Conservation (phyloP, 768 basidiomycete genomes). For the Xerocomellus chrysenteron region DNA sequence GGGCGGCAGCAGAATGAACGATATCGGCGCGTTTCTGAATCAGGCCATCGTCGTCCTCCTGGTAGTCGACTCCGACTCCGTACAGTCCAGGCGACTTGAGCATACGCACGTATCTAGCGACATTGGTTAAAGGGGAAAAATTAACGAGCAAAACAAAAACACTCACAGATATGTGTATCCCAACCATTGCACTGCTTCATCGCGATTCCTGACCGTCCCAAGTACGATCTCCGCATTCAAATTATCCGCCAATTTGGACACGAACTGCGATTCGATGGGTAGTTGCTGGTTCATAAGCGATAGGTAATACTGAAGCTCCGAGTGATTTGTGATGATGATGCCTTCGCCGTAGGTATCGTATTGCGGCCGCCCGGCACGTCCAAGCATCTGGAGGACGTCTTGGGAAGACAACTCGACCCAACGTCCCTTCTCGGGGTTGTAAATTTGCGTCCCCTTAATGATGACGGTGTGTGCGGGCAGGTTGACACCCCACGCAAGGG, state of each 20-base stretch:
- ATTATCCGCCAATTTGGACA: slow-evolving; percentile 89
- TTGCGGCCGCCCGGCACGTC: slow-evolving; percentile 95
- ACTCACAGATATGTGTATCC: slow-evolving; percentile 91
- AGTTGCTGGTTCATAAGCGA: slow-evolving; percentile 95
- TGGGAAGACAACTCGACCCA: slow-evolving; percentile 96
- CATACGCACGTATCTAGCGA: slow-evolving; percentile 86
- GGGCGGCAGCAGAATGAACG: slow-evolving; percentile 86
- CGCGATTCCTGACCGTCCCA: slow-evolving; percentile 90
- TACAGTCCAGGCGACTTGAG: slow-evolving; percentile 86
- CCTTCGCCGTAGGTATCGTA: slow-evolving; percentile 98
- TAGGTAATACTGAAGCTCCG: slow-evolving; percentile 95
- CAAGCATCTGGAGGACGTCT: slow-evolving; percentile 98
- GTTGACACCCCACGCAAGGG: slow-evolving; percentile 99
- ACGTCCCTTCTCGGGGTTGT: slow-evolving; percentile 97
- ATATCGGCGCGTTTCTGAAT: slow-evolving; percentile 96
- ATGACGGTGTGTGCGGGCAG: slow-evolving; percentile 96
- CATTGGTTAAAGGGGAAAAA: slow-evolving; percentile 3
- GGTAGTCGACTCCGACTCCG: slow-evolving; percentile 85
- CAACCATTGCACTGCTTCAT: slow-evolving; percentile 97
- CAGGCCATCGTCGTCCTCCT: slow-evolving; percentile 77
- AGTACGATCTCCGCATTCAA: slow-evolving; percentile 96
- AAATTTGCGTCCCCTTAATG: slow-evolving; percentile 99
- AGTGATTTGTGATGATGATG: slow-evolving; percentile 97
- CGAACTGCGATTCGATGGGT: slow-evolving; percentile 95
- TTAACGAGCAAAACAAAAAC: background rate